Conservation (phyloP, 169 alveolate species). For the Blepharisma undulans region DNA sequence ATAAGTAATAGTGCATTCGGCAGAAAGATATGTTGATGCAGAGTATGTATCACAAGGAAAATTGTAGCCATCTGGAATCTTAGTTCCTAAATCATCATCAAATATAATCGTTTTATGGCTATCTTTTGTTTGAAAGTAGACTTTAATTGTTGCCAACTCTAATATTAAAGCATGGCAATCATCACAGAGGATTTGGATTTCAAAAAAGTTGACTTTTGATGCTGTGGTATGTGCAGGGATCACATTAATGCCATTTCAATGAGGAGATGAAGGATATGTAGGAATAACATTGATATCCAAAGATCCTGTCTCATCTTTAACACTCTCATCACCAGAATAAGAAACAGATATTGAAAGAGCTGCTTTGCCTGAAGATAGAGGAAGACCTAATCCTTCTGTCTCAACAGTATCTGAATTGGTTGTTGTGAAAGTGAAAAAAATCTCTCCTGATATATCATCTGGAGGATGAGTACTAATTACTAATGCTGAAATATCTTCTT, state of each 20-base stretch:
- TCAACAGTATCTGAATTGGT: conserved; percentile 26
- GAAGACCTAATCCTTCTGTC: background rate
- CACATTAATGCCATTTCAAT: background rate
- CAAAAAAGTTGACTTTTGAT: background rate
- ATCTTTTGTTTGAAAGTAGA: conserved; percentile 10
- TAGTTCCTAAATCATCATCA: conserved; percentile 41
- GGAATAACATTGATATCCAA: background rate
- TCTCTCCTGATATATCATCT: background rate
- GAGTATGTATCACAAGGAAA: conserved; percentile 24
- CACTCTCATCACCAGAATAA: background rate
- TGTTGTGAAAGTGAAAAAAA: background rate
- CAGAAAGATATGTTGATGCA: background rate
- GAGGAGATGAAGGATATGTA: no score
- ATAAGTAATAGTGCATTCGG: background rate
- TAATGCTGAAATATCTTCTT: background rate
- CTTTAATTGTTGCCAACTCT: background rate
- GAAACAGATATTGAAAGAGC: background rate
- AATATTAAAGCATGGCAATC: background rate
- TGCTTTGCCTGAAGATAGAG: background rate
- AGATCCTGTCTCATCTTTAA: background rate
- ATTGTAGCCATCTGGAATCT: background rate
- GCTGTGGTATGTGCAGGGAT: background rate
- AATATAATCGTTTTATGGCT: background rate
- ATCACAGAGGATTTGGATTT: background rate
- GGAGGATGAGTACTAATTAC: conserved; percentile 14